Evolutionary conservation across 164 flowering plant genomes (phyloP).

Genomic region (Brasenia schreberi): DNA sequence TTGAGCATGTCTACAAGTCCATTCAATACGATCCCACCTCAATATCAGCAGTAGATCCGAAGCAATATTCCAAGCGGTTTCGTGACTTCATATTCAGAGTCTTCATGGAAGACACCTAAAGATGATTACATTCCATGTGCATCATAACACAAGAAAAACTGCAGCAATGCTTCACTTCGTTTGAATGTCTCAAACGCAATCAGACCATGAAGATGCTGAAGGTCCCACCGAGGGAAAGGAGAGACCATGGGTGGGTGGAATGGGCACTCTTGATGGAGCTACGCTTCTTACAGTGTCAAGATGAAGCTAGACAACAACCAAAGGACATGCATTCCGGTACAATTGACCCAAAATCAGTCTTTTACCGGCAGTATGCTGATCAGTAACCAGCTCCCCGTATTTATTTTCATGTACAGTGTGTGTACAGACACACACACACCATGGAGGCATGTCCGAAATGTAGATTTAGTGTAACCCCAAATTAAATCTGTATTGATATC

Average conservation of each 20-base stretch:
- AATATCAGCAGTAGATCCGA: constrained; percentile 80
- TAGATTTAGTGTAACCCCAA: too few species aligned
- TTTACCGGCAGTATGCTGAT: not conserved
- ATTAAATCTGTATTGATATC: too few species aligned
- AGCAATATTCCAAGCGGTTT: constrained; percentile 59
- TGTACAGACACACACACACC: too few species aligned
- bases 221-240: not conserved
- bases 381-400: not conserved
- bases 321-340: not conserved
- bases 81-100: constrained; percentile 55
- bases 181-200: not conserved
- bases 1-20: constrained; percentile 81
- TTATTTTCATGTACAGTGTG: too few species aligned
- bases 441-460: too few species aligned
- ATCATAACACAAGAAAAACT: not conserved
- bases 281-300: not conserved
- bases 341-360: not conserved
- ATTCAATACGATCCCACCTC: constrained; percentile 66
- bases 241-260: not conserved
- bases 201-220: not conserved
- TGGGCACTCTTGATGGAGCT: not conserved
- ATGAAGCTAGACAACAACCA: not conserved
- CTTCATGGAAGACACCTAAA: constrained; percentile 43
- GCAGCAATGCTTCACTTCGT: not conserved
- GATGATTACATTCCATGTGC: not conserved